Evolutionary conservation across 2,329 filamentous ascomycete genomes (phyloP).

Genomic region (Fusarium sp.): DNA sequence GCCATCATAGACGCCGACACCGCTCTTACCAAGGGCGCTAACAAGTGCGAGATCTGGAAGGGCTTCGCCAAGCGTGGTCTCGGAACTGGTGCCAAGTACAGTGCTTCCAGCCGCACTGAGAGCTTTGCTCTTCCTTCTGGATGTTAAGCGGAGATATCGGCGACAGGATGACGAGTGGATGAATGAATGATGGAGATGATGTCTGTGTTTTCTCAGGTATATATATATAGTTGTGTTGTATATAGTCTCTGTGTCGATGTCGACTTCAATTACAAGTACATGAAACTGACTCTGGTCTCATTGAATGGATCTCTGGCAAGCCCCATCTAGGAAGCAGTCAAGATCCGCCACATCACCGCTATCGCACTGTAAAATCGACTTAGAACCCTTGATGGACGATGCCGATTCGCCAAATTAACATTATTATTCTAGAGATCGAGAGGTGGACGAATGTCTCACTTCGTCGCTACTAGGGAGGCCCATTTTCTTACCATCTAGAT

Average conservation of each 20-base stretch:
- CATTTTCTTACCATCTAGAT: no score
- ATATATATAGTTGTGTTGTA: not conserved
- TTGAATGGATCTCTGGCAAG: not conserved
- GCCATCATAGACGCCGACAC: slow-evolving; percentile 64
- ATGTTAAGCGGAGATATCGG: slow-evolving; percentile 21
- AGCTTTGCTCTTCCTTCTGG: slow-evolving; percentile 42
- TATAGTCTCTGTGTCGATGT: no score
- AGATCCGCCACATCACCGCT: not conserved
- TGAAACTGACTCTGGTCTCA: not conserved
- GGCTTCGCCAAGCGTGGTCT: slow-evolving; percentile 66
- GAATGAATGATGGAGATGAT: not conserved
- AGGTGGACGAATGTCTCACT: no score
- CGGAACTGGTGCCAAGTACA: slow-evolving; percentile 50
- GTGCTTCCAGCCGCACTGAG: slow-evolving; percentile 40
- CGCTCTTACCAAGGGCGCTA: slow-evolving; percentile 58
- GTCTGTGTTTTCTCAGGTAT: not conserved
- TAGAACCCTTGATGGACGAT: not conserved
- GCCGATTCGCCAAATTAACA: no score
- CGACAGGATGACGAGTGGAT: not conserved
- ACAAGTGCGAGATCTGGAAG: slow-evolving; percentile 61
- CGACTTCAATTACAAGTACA: no score
- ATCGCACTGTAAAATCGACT: not conserved
- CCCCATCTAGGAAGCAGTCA: not conserved
- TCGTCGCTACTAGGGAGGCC: no score
- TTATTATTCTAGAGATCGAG: no score